Base-by-base conservation (phyloP, 1,284 basidiomycete genomes). In the Salmacisia buchloeana region DNA sequence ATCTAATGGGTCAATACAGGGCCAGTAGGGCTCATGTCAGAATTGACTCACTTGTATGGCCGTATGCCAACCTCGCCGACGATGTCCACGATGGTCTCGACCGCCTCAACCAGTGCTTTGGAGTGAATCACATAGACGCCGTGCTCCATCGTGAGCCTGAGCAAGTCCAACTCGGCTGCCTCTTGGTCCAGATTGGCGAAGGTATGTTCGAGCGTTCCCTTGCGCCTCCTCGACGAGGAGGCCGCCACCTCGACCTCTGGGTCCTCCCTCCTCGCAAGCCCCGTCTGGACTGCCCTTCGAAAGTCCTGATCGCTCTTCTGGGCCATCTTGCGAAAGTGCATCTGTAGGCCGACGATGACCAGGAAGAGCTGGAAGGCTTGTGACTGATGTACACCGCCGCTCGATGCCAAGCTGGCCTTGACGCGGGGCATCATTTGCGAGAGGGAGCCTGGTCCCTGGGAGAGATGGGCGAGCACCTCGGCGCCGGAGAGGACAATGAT, bases 121-220 rank as follows among this genome's bases (percentile, higher is more conserved):
- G 49, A 27, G 21, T 54, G 49, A 13, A 54, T 54, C 29, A 54
- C 49, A 54, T 54, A 54, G 12, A 54, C 49, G 3, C 49, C 49
- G 21, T 54, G 49, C 49, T 54, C 49, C 49, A 54, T 54, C 49
- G 49, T 54, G 27, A 54, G 49, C 34, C 49, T 27, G 29, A 54
- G 49, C 49, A 54, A 31, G 12, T 54, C 49, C 7, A 54, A 12
- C 49, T 54, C 49, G 29, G 49, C 49, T 9, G 31, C 25, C 21
- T 54, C 49, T 29, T 54, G 49, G 2, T 27, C 29, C 29, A 54
- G 29, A 12, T 54, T 15, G 18, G 49, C 25, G 6, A 33, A 27
- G 18, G 49, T 27, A 4, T 54, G 29, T 18, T 27, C 49, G 34
- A 33, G 29, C 6, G 10, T 9, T 7, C 27, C 49, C 21, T 54